phyloP scores from a whole-genome alignment of 1,139 yeast genomes.

The Komagataea norvegica region DNA sequence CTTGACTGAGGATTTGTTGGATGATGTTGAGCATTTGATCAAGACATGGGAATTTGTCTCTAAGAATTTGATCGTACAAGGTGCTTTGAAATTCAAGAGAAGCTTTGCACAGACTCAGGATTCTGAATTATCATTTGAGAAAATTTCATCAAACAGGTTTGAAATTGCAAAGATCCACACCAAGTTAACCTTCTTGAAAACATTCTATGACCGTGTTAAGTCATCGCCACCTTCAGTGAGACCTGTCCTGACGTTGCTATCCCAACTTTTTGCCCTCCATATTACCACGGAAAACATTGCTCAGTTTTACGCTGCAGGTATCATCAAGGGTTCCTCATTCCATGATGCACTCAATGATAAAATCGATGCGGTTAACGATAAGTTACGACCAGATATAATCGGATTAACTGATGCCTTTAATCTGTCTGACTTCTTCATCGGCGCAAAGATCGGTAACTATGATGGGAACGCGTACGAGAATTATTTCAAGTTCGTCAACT shows the following conservation, averaged over 20 bases:
- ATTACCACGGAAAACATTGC: conserved; percentile 22
- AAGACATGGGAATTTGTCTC: conserved; percentile 40
- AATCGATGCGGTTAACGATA: conserved; percentile 35
- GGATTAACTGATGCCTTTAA: conserved; percentile 85
- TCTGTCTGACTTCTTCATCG: conserved; percentile 74
- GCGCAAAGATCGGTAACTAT: conserved; percentile 77
- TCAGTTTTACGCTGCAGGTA: conserved; percentile 19
- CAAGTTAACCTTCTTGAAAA: conserved; percentile 32
- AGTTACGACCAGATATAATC: conserved; percentile 64
- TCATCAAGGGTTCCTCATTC: conserved; percentile 19
- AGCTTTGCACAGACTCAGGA: conserved; percentile 26
- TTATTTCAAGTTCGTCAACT: conserved; percentile 48
- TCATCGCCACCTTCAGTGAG: conserved; percentile 29
- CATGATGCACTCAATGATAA: conserved; percentile 18
- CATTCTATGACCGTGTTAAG: conserved; percentile 32
- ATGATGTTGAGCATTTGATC: conserved; percentile 30
- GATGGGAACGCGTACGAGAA: conserved; percentile 84
- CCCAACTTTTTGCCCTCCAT: conserved; percentile 17
- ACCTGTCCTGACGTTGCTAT: conserved; percentile 15
- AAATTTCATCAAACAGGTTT: conserved; percentile 39
- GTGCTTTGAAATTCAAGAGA: conserved; percentile 28
- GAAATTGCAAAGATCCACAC: conserved; percentile 41
- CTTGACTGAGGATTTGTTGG: conserved; percentile 27
- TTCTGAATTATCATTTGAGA: conserved; percentile 37
- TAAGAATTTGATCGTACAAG: conserved; percentile 31